Evolutionary conservation across 139 green algal genomes (phyloP), one percentile per base, ranked within the genome.

Genomic region (Chlamydomonas sphaeroides): DNA sequence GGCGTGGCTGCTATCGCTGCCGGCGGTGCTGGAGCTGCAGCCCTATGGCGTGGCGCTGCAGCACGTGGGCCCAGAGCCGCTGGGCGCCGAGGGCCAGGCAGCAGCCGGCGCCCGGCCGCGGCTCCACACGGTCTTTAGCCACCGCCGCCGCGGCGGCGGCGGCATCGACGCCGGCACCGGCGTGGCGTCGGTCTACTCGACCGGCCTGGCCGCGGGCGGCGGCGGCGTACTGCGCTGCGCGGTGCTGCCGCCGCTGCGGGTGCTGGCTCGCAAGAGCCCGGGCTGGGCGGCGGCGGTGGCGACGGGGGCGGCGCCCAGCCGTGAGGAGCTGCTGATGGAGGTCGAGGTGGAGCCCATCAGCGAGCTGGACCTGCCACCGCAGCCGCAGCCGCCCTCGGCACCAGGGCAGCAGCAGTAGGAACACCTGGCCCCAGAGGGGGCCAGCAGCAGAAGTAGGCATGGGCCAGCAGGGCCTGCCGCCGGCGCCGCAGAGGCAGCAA

Each of bases 201-300:
- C 75, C 17, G 75, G 75, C 21, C 42, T 82, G 21, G 23, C 56
- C 18, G 23, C 23, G 23, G 18, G 56, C 10, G 10, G 21, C 32
- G 28, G 73, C 1, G 62, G 18, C 33, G 75, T 82, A 32, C 28
- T 82, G 33, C 75, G 75, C 17, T 82, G 65, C 45, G 75, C 75
- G n/a, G 75, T 82, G 59, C 75, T 82, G 59, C 75, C 75, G 75
- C 75, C 75, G 20, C 61, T 82, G 32, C 32, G 42, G 21, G 25
- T 32, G 45, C 75, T 82, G 75, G 62, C 38, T 42, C 42, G 42
- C 42, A 3, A 25, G 17, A 73, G 62, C 23, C 61, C 75, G 5
- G 75, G 75, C n/a, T 82, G 63, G 21, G 42, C 6, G 36, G 61
- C 75, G 2, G 5, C 20, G 32, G 18, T 82, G 75, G 75, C 62